A percentile compares a stretch with the other conserved stretches of the same genome.
Conservation (phyloP, 106 monocot species). For the Chionographis japonica region DNA sequence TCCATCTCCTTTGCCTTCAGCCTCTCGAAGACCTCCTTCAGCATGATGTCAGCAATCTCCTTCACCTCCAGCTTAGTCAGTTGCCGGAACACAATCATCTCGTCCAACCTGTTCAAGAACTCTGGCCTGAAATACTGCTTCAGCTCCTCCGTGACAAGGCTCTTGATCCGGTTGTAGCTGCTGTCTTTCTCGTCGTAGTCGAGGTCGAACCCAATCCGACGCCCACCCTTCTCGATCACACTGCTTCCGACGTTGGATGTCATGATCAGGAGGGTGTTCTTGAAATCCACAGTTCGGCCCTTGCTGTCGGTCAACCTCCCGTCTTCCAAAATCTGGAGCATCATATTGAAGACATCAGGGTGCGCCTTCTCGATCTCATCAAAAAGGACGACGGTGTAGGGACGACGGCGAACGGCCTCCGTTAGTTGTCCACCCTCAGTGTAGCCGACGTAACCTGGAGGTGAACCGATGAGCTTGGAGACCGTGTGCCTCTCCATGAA, state of each 20-base stretch:
- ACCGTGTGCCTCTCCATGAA: constrained; percentile 16
- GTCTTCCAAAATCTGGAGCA: constrained; percentile 34
- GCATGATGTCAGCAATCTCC: constrained; percentile 14
- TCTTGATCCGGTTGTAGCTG: constrained; percentile 13
- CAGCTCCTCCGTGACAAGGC: constrained; percentile 7
- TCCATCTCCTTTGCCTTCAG: constrained; percentile 3
- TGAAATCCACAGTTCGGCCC: constrained; percentile 30
- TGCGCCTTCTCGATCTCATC: constrained; percentile 34
- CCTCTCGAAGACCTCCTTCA: constrained; percentile 10
- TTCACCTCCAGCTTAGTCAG: constrained; percentile 14
- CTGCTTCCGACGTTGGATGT: constrained; percentile 31
- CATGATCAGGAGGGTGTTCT: constrained; percentile 36
- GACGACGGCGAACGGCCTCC: constrained; percentile 19
- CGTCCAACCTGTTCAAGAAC: constrained; percentile 10
- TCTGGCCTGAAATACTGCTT: constrained; percentile 12
- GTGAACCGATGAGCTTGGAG: constrained; percentile 13
- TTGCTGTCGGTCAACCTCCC: constrained; percentile 30
- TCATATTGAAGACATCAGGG: constrained; percentile 34
- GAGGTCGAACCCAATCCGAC: constrained; percentile 26
- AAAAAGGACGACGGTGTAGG: constrained; percentile 21
- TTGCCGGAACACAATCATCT: constrained; percentile 8
- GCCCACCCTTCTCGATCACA: constrained; percentile 29
- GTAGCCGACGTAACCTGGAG: constrained; percentile 28
- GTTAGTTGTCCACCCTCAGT: constrained; percentile 26
- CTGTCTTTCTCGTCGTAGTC: constrained; percentile 38